Conservation (phyloP, 495 filamentous ascomycete genomes). For the Diplogelasinospora grovesii region DNA sequence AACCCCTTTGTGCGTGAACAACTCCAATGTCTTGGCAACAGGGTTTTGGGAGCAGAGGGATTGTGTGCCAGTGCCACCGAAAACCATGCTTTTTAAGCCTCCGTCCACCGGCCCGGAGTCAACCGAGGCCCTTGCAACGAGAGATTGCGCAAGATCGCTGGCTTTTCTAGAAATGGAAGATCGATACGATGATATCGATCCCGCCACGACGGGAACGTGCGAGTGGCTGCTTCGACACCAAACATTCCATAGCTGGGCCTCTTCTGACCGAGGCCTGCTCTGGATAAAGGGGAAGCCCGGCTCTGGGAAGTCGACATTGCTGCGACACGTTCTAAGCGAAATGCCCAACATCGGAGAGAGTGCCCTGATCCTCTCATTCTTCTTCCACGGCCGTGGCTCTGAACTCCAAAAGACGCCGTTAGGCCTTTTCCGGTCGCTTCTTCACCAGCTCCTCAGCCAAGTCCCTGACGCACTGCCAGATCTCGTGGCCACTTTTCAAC, state of each 20-base stretch:
- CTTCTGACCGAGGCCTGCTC: slow-evolving; percentile 25
- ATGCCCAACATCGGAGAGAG: slow-evolving; percentile 4
- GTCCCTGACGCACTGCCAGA: slow-evolving; percentile 11
- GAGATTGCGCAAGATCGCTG: slow-evolving; percentile 15
- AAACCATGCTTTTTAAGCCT: too few species aligned
- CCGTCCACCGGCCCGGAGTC: too few species aligned
- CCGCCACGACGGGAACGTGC: slow-evolving; percentile 21
- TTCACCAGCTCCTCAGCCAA: slow-evolving; percentile 28
- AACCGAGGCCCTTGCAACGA: too few species aligned
- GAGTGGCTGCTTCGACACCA: slow-evolving; percentile 28
- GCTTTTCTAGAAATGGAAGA: slow-evolving; percentile 23
- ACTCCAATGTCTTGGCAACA: too few species aligned
- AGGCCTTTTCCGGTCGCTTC: slow-evolving; percentile 31
- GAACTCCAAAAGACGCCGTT: slow-evolving; percentile 23
- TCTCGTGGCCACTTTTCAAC: slow-evolving; percentile 13
- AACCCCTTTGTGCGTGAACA: too few species aligned
- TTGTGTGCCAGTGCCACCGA: too few species aligned
- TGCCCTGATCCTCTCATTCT: slow-evolving; percentile 28
- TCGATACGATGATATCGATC: slow-evolving; percentile 18
- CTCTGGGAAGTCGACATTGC: slow-evolving; percentile 42
- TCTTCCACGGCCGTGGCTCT: slow-evolving; percentile 31
- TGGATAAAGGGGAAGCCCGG: slow-evolving; percentile 46
- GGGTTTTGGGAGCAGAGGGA: too few species aligned
- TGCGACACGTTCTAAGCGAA: slow-evolving; percentile 25
- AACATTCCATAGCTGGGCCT: slow-evolving; percentile 27